Evolutionary conservation across 1,139 yeast species (phyloP).

Genomic region (Hyphopichia pseudoburtonii): DNA sequence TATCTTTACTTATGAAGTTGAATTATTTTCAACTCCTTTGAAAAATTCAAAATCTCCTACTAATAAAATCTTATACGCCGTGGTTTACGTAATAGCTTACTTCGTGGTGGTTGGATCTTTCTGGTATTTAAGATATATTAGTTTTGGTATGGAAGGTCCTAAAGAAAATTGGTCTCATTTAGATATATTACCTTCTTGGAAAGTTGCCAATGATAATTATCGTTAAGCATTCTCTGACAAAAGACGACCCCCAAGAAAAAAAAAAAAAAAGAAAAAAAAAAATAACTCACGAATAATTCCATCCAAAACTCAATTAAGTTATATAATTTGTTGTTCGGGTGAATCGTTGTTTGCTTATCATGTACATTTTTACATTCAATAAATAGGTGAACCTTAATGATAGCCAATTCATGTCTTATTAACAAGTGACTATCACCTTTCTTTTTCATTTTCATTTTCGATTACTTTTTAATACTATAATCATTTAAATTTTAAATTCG

Average conservation of each 20-base stretch:
- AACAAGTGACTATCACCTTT: no score
- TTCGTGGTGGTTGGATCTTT: slow-evolving; percentile 64
- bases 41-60: slow-evolving; percentile 26
- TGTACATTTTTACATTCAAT: no score
- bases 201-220: slow-evolving; percentile 40
- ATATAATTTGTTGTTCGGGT: slow-evolving; percentile 1
- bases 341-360: no score
- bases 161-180: slow-evolving; percentile 65
- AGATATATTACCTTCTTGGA: slow-evolving; percentile 79
- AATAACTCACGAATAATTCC: no score
- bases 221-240: slow-evolving; percentile 6
- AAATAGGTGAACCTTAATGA: no score
- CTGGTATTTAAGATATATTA: slow-evolving; percentile 70
- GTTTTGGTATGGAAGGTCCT: slow-evolving; percentile 92
- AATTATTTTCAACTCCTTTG: slow-evolving; percentile 52
- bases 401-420: no score
- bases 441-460: no score
- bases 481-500: neutral
- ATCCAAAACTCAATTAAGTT: no score
- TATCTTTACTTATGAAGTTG: slow-evolving; percentile 73
- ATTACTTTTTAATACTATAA: no score
- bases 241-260: neutral
- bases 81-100: slow-evolving; percentile 46
- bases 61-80: slow-evolving; percentile 28
- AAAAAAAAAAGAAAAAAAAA: no score